These are phyloP conservation scores for Mallotus repandus DNA, from an alignment of 441 rosid species.

Conservation along the genomic window DNA sequence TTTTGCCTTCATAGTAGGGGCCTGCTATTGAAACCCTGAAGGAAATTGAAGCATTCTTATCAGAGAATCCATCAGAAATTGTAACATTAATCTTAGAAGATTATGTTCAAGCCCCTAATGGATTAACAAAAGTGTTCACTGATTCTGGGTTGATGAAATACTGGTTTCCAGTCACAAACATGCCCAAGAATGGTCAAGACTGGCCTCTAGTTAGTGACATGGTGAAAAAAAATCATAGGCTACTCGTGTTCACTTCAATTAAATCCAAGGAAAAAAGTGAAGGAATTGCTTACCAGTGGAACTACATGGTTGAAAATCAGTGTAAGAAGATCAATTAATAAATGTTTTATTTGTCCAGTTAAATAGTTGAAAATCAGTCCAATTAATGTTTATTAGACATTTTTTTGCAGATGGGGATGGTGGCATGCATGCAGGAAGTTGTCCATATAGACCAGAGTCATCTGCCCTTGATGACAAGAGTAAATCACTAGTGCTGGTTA, in stretches of 20 bases:
- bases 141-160: conserved; percentile 74
- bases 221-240: conserved; percentile 66
- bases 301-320: conserved; percentile 81
- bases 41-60: conserved; percentile 67
- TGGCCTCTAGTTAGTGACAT: conserved; percentile 86
- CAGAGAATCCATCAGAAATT: conserved; percentile 60
- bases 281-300: conserved; percentile 94
- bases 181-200: conserved; percentile 66
- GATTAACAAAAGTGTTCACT: conserved; percentile 57
- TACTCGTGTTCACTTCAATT: conserved; percentile 72
- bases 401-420: conserved; percentile 56
- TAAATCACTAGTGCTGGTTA: conserved; percentile 42
- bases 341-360: not conserved
- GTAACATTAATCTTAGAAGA: conserved; percentile 82
- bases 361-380: not conserved
- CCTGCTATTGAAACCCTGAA: conserved; percentile 63
- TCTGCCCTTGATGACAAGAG: conserved; percentile 33
- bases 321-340: conserved; percentile 38
- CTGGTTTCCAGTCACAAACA: conserved; percentile 67
- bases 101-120: conserved; percentile 64
- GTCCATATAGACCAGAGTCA: conserved; percentile 49
- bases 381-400: not conserved
- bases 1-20: conserved; percentile 34
- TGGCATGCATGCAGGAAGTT: conserved; percentile 52
- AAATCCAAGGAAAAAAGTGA: conserved; percentile 63